Evolutionary conservation across 148 eudicot genomes (phyloP), one percentile per base, ranked within the genome.

Genomic region (Persicaria tinctoria): DNA sequence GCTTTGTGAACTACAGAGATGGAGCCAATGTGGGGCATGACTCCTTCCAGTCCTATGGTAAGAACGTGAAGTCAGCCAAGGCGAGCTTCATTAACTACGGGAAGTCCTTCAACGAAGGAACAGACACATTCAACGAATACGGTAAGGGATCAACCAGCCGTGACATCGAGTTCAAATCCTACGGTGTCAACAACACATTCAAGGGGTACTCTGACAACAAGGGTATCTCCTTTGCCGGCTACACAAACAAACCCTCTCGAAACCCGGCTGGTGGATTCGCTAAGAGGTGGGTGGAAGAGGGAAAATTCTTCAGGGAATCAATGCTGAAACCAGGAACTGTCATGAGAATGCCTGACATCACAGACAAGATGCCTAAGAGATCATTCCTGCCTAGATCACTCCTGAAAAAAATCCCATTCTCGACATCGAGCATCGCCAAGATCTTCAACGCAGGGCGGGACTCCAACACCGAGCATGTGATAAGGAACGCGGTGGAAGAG

Each of bases 301-400:
- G 90, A 0, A 91, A 85, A 72, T 94, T 94, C 81, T 94, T 94
- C 59, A 85, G 97, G 75, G 98, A 94, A 72, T 74, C 78, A 49
- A 78, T 88, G 90, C 44, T 94, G 78, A 87, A 85, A 60, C 74
- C 80, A 73, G 93, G 97, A 17, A 86, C 63, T 2, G 59, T 83
- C 0, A 86, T 90, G 83, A 86, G 76, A 75, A 90, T 94, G 96
- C 97, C 98, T 9, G 87, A 94, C 72, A 91, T 94, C 16, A 74
- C 32, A 49, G 98, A 94, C 14, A 88, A 81, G 74, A 88, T 90
- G 98, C 98, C 98, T 12, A 76, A 54, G 74, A 85, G 98, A 82
- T 91, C 97, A 2, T 94, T 94, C 84, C 83, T 94, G 74, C 97
- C 98, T 46, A 82, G 89, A 49, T 70, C 82, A 1, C 88, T 94